A percentile compares a stretch with the other conserved stretches of the same genome.
phyloP scores from a whole-genome alignment of 2,329 filamentous ascomycete species.

The Fusarium phyllophilum region DNA sequence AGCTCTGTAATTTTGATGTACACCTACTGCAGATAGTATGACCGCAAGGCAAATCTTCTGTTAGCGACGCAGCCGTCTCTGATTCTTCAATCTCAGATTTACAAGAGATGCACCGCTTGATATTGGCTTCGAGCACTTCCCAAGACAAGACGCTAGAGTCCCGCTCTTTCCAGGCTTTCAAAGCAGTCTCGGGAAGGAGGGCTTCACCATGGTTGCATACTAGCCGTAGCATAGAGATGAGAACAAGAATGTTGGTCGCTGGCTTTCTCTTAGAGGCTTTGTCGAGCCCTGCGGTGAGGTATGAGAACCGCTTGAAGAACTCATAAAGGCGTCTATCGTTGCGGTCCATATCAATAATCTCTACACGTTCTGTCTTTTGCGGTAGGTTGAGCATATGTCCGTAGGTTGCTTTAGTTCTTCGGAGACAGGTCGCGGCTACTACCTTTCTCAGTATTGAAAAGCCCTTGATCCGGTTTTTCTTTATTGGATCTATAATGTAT shows the following conservation, averaged over 20 bases:
- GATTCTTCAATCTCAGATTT: background rate
- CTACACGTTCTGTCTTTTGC: background rate
- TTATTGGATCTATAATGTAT: background rate
- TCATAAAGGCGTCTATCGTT: background rate
- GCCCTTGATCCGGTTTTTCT: background rate
- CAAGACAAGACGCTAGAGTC: background rate
- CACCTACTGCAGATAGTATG: background rate
- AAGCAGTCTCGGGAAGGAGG: background rate
- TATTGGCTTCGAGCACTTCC: background rate
- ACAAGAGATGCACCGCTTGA: background rate
- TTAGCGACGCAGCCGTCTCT: background rate
- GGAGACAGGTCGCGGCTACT: background rate
- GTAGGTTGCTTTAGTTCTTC: background rate
- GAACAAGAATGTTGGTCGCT: background rate
- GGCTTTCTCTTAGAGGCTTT: background rate
- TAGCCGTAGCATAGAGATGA: background rate
- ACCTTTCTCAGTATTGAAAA: background rate
- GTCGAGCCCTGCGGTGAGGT: background rate
- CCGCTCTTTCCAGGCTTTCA: background rate
- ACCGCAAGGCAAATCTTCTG: background rate
- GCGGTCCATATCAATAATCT: background rate
- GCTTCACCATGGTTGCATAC: constrained; percentile 16
- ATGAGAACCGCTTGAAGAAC: background rate
- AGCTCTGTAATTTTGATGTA: background rate
- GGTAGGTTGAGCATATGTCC: background rate